A percentile compares a stretch with the other conserved stretches of the same genome.
Evolutionary conservation across 176 grass and related monocot genomes (phyloP).

Genomic region (Oryza glumipatula): DNA sequence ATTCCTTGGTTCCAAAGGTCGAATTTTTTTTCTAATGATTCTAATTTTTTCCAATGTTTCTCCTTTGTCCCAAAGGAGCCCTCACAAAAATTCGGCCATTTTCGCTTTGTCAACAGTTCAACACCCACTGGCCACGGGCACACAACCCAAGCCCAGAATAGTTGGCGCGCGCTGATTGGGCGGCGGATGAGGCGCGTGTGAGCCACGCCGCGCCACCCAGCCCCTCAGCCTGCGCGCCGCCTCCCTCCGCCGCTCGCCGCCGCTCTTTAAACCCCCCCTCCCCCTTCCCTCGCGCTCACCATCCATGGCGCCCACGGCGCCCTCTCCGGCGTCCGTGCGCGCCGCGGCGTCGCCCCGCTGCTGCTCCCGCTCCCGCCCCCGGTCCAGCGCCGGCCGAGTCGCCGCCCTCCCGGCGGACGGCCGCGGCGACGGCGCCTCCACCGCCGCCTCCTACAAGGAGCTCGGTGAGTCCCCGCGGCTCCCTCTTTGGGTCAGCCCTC

Average conservation of each 20-base stretch:
- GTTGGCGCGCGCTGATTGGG: constrained; percentile 19
- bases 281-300: not conserved
- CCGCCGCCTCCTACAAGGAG: constrained; percentile 43
- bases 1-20: no score
- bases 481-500: not conserved
- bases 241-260: constrained; percentile 28
- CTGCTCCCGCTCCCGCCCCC: no score
- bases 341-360: not conserved
- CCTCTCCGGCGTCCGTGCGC: not conserved
- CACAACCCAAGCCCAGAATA: not conserved
- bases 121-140: no score
- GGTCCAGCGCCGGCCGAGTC: constrained; percentile 20
- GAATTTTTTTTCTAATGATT: no score
- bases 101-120: not conserved
- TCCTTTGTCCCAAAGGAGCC: no score
- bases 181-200: constrained; percentile 59
- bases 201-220: constrained; percentile 53
- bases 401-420: constrained; percentile 41
- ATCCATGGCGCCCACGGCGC: constrained; percentile 23
- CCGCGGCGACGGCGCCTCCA: constrained; percentile 27
- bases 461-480: constrained; percentile 36
- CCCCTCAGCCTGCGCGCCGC: not conserved
- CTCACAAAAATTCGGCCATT: no score
- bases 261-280: not conserved
- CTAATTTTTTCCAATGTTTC: no score